Conservation (phyloP, 208 protist species). For the Acanthamoeba triangularis region DNA sequence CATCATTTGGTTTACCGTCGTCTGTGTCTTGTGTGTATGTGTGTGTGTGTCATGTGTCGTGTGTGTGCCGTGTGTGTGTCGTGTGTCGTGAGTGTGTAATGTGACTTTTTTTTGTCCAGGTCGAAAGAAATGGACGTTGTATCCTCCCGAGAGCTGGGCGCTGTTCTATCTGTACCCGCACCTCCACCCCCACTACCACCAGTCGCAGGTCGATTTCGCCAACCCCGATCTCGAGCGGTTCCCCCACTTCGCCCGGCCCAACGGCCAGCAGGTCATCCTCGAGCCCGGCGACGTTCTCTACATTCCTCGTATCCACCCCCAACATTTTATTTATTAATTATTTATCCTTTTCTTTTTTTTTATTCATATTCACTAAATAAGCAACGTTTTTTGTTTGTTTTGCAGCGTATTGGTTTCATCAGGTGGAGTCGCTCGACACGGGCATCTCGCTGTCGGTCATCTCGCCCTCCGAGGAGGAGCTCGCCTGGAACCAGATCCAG, state of each 20-base stretch:
- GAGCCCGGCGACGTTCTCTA: conserved; percentile 39
- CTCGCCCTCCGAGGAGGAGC: conserved; percentile 58
- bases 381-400: background rate
- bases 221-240: background rate
- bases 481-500: background rate
- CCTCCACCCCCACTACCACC: conserved; percentile 43
- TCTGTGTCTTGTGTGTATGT: background rate
- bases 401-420: conserved; percentile 50
- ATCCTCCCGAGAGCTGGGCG: background rate
- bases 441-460: conserved; percentile 8
- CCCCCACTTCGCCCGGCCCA: background rate
- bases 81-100: too few species aligned
- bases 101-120: too few species aligned
- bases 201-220: background rate
- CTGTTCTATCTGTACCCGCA: conserved; percentile 18
- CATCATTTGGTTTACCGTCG: too few species aligned
- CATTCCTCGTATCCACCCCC: background rate
- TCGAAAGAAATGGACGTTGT: background rate
- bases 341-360: background rate
- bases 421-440: conserved; percentile 12
- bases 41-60: background rate
- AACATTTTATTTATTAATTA: background rate
- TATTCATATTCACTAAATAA: too few species aligned
- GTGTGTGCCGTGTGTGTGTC: too few species aligned
- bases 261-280: background rate